Base-by-base conservation (phyloP, 768 basidiomycete species). In the Tephrocybe sp. region DNA sequence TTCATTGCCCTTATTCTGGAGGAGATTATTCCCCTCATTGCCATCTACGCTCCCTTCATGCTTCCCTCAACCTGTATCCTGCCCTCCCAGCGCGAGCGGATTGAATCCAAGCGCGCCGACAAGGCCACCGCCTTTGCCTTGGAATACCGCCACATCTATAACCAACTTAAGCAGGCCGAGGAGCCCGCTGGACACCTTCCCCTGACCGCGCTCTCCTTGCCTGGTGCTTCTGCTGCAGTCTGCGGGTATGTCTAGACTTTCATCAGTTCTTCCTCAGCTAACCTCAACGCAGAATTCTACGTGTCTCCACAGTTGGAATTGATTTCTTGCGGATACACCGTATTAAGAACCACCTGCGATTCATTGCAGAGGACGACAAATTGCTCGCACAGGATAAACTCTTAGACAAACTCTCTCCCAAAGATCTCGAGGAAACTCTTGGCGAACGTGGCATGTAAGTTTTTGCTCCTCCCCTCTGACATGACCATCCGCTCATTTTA, bases 51-150 rank as follows among this genome's bases (percentile, higher is more conserved):
- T n/a, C 92, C 92, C 1, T 81, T 79, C 62, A 78, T 91, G 72
- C 81, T 94, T 23, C 92, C 92, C 0, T 93, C 90, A 2, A 93
- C 92, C 0, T 93, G 90, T 62, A 77, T 93, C 48, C 78, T 94
- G 4, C 88, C 92, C 1, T 84, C 87, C 11, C 92, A 94, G 69
- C 82, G 77, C 32, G 74, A 62, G 65, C 86, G 72, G 70, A 93
- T 71, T 74, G 86, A 70, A 62, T 74, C 65, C 55, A 75, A 65
- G 74, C 83, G 70, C 66, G 76, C 61, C 58, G 77, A 68, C 62
- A 80, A 84, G 59, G 73, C 80, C 12, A 60, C 69, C 4, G 70
- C 67, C 21, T 64, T 74, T 51, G 60, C 75, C 1, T 49, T 66
- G 11, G 58, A 63, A n/a, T 69, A 79, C 51, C 69, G 68, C 18